A percentile compares a stretch with the other conserved stretches of the same genome.
Evolutionary conservation across 179 eudicot genomes (phyloP).

Genomic region (Pouteria campechiana): DNA sequence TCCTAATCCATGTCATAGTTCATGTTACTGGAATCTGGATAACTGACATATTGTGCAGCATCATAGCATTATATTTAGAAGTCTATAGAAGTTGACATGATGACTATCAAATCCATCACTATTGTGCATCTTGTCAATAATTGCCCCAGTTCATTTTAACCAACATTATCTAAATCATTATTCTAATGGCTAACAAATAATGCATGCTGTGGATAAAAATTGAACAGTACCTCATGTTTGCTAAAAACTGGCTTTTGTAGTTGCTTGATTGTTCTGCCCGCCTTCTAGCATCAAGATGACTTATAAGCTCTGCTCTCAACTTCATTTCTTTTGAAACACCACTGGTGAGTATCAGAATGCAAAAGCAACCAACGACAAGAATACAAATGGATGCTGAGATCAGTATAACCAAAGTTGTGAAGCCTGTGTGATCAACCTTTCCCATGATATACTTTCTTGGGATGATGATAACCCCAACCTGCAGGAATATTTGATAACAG

Average conservation of each 20-base stretch:
- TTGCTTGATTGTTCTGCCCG: conserved; percentile 98
- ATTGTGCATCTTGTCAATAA: too few species aligned
- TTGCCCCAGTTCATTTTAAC: too few species aligned
- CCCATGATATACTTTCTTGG: conserved; percentile 97
- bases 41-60: too few species aligned
- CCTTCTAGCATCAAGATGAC: conserved; percentile 90
- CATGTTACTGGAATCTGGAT: too few species aligned
- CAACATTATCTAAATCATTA: too few species aligned
- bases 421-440: conserved; percentile 75
- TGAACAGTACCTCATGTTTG: conserved; percentile 81
- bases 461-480: conserved; percentile 90
- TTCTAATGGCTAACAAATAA: too few species aligned
- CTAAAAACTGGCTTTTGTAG: conserved; percentile 93
- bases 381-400: conserved; percentile 82
- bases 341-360: conserved; percentile 78
- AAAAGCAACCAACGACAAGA: conserved; percentile 74
- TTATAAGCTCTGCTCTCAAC: conserved; percentile 82
- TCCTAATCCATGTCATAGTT: too few species aligned
- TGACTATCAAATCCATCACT: too few species aligned
- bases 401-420: conserved; percentile 63
- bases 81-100: too few species aligned
- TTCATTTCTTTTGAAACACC: conserved; percentile 99
- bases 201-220: background rate
- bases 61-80: too few species aligned
- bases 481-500: conserved; percentile 22